phyloP scores from a whole-genome alignment of 306 rosid genomes.

The Dicorynia guianensis region DNA sequence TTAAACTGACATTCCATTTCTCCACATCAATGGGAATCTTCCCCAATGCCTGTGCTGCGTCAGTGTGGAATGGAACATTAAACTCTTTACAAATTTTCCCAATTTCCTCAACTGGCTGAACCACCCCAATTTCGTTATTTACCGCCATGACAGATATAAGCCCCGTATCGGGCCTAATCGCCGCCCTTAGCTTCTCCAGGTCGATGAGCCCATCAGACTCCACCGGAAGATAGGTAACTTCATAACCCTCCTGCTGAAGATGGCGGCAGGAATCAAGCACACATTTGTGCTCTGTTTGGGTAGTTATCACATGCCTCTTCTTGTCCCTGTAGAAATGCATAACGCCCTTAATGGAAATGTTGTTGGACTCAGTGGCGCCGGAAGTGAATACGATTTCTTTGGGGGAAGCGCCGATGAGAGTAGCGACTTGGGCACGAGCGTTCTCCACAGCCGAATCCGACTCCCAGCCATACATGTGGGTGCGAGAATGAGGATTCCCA shows the following conservation, averaged over 20 bases:
- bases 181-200: conserved; percentile 51
- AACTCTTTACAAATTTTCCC: conserved; percentile 60
- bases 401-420: conserved; percentile 57
- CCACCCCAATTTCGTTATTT: conserved; percentile 70
- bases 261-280: conserved; percentile 74
- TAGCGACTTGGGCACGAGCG: conserved; percentile 67
- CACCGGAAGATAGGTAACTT: conserved; percentile 61
- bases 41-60: conserved; percentile 72
- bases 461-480: conserved; percentile 74
- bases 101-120: conserved; percentile 68
- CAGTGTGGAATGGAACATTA: conserved; percentile 63
- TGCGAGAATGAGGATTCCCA: conserved; percentile 71
- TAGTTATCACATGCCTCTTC: conserved; percentile 65
- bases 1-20: conserved; percentile 67
- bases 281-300: conserved; percentile 77
- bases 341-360: conserved; percentile 63
- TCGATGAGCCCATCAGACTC: conserved; percentile 59
- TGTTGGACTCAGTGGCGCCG: conserved; percentile 56
- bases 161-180: conserved; percentile 63
- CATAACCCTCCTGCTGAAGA: conserved; percentile 71
- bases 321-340: conserved; percentile 65
- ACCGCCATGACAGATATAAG: conserved; percentile 68
- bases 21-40: conserved; percentile 64
- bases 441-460: conserved; percentile 66
- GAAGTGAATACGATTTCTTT: conserved; percentile 55